Evolutionary conservation across 2,329 filamentous ascomycete genomes (phyloP), one percentile per base, ranked within the genome.

Genomic region (Epichloe uncinata): DNA sequence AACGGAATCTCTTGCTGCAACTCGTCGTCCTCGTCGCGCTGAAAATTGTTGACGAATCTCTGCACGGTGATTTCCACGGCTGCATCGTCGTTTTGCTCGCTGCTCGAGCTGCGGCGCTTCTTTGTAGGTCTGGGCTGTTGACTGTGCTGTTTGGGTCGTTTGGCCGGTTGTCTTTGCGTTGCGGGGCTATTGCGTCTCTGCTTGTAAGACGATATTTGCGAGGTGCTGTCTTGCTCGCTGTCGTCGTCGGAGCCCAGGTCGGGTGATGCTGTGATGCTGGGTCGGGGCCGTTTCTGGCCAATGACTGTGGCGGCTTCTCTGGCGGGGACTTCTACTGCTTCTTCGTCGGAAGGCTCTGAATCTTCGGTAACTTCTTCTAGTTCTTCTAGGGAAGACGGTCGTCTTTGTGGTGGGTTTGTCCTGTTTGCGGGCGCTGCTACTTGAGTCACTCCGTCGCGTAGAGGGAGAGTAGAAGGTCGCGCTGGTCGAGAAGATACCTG

Each of bases 41-140:
- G 63, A 34, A 68, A 68, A 47, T 69, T 69, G n/a, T 74, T 77
- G 56, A 68, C 60, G 44, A 81, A 79, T 12, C 80, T 72, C 58
- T 83, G 78, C 0, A 82, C 75, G 1, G 71, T 75, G n/a, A 84
- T 71, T 5, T 78, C 73, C 42, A 82, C 66, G 2, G 62, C 61
- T 5, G 55, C 56, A 15, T 52, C 57, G 33, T 56, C 54, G 4
- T 55, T 57, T 9, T 61, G 58, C 12, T 58, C 58, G 30, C 58
- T 57, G 38, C 43, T 15, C 50, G 51, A 18, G 33, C 53, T 59
- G 54, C 55, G 59, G 56, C 36, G 52, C 45, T 59, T 60, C 6
- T 51, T 53, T 13, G 50, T 57, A 53, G 8, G 54, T 30, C 50
- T 65, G 41, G 54, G 26, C 4, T 52, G 50, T 34, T 54, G 49